A percentile compares a stretch with the other conserved stretches of the same genome.
Evolutionary conservation across 257 asterid genomes (phyloP).

Genomic region (Misopates orontium): DNA sequence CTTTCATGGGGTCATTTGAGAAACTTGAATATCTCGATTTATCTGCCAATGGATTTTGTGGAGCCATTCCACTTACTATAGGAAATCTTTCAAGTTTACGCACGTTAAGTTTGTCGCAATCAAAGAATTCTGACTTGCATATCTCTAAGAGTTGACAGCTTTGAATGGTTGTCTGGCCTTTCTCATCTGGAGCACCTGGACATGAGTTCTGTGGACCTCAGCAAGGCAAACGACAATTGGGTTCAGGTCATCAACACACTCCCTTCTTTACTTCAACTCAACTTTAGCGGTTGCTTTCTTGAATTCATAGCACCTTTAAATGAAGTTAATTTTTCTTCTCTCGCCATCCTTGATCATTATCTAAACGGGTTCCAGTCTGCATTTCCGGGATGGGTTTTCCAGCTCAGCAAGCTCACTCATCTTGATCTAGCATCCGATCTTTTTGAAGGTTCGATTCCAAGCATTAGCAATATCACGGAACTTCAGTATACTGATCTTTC

Average conservation of each 20-base stretch:
- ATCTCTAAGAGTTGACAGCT: not conserved
- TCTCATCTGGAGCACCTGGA: conserved; percentile 7
- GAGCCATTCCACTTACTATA: not conserved
- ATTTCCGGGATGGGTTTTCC: conserved; percentile 21
- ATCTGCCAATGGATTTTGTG: conserved; percentile 3
- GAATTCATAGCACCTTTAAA: not conserved
- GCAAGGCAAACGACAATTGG: conserved; percentile 7
- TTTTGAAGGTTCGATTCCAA: conserved; percentile 8
- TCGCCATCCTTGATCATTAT: conserved; percentile 10
- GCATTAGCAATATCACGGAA: not conserved
- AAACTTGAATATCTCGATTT: conserved; percentile 12
- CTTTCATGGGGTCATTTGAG: conserved; percentile 22
- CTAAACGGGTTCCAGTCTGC: not conserved
- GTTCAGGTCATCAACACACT: not conserved
- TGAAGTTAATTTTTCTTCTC: not conserved
- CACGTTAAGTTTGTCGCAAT: not conserved
- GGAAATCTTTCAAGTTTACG: conserved; percentile 26
- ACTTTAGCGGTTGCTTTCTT: not conserved
- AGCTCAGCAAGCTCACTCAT: not conserved
- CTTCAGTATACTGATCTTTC: conserved; percentile 9
- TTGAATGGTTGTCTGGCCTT: conserved; percentile 19
- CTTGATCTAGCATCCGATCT: not conserved
- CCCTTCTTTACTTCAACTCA: conserved; percentile 12
- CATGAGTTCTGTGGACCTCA: conserved; percentile 10
- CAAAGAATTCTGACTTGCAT: too few relatives aligned